These are phyloP conservation scores for Cercospora beticola DNA, from an alignment of 2,329 filamentous ascomycete species.

Conservation along the genomic window DNA sequence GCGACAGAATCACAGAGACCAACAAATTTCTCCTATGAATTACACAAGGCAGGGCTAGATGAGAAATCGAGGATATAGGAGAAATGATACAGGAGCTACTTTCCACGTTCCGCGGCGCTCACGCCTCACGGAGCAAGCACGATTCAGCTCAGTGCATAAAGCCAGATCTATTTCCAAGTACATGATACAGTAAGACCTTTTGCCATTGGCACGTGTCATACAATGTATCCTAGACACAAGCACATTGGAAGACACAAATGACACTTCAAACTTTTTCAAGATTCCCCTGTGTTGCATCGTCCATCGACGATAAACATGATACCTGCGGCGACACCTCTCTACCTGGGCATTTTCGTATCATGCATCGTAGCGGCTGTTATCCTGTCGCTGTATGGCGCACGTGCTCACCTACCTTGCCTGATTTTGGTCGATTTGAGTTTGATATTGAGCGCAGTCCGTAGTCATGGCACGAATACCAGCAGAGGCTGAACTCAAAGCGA, in stretches of 20 bases:
- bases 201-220: not conserved
- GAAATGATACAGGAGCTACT: not conserved
- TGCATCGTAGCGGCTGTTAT: constrained; percentile 28
- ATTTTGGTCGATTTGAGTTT: constrained; percentile 44
- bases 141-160: not conserved
- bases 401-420: not conserved
- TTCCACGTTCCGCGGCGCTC: not conserved
- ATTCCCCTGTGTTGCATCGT: constrained; percentile 19
- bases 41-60: not conserved
- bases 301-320: constrained; percentile 46
- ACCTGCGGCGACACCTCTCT: constrained; percentile 48
- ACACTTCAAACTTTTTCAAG: constrained; percentile 3
- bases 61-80: not conserved
- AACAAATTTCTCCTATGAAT: too few relatives aligned
- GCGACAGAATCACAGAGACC: not conserved
- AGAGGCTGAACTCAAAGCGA: constrained; percentile 54
- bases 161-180: not conserved
- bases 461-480: constrained; percentile 47
- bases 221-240: not conserved
- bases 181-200: not conserved
- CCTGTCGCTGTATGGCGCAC: not conserved
- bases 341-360: constrained; percentile 46
- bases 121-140: not conserved
- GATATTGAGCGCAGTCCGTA: constrained; percentile 52
- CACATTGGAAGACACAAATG: constrained; percentile 7